Conservation (phyloP, 2,329 filamentous ascomycete species). For the Emmonsia crescens region DNA sequence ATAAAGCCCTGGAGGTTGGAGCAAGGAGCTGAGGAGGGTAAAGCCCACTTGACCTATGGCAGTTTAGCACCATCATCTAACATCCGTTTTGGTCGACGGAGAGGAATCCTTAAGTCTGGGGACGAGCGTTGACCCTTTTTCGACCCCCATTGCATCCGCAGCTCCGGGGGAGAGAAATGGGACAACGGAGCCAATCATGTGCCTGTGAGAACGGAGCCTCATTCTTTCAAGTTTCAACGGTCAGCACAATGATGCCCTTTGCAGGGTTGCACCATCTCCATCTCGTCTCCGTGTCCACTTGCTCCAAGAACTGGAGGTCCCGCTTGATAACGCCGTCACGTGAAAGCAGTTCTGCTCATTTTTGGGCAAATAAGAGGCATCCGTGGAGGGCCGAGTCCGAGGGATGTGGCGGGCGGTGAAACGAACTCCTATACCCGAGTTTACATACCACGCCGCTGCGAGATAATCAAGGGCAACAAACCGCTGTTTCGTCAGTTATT, state of each 20-base stretch:
- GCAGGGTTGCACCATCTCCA: not conserved
- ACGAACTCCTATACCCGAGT: not conserved
- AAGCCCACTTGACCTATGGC: not conserved
- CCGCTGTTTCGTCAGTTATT: no score
- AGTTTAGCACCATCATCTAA: not conserved
- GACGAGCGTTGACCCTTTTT: not conserved
- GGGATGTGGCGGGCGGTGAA: not conserved
- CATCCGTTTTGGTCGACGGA: not conserved
- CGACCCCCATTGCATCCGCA: not conserved
- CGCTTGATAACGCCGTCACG: not conserved
- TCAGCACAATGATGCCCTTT: not conserved
- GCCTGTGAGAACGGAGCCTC: not conserved
- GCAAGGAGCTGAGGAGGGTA: not conserved
- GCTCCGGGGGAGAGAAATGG: not conserved
- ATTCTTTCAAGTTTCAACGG: not conserved
- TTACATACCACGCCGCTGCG: not conserved
- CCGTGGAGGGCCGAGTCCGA: not conserved
- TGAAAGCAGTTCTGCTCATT: not conserved
- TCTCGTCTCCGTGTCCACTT: no score
- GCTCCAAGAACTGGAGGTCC: not conserved
- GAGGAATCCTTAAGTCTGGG: no score
- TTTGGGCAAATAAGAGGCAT: not conserved
- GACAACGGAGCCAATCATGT: not conserved
- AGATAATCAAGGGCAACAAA: not conserved
- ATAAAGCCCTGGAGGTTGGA: not conserved